Evolutionary conservation across 495 filamentous ascomycete species (phyloP).

Genomic region (Penicillium daleae): DNA sequence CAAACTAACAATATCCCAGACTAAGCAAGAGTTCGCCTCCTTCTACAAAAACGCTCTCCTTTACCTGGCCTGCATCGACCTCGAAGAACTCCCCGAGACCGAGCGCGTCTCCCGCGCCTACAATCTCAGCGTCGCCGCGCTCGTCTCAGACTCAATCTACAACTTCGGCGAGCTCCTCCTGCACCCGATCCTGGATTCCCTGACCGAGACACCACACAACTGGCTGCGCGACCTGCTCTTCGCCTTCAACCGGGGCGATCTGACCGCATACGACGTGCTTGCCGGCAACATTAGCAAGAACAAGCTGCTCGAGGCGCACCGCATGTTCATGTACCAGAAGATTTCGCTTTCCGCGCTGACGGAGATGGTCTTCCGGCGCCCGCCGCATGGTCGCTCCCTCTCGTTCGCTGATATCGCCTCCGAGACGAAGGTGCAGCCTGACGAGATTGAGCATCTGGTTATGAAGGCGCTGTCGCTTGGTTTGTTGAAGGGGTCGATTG

Average conservation of each 20-base stretch:
- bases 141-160: slow-evolving; percentile 94
- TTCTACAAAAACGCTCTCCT: slow-evolving; percentile 98
- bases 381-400: slow-evolving; percentile 93
- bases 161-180: slow-evolving; percentile 99
- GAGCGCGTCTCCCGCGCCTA: slow-evolving; percentile 85
- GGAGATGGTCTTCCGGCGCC: slow-evolving; percentile 93
- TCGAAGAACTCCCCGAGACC: slow-evolving; percentile 66
- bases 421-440: slow-evolving; percentile 87
- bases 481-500: slow-evolving; percentile 87
- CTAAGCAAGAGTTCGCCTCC: slow-evolving; percentile 85
- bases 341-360: slow-evolving; percentile 95
- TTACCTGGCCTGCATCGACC: slow-evolving; percentile 95
- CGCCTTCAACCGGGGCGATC: slow-evolving; percentile 95
- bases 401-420: slow-evolving; percentile 82
- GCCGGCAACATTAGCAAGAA: slow-evolving; percentile 76
- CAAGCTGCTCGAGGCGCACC: slow-evolving; percentile 76
- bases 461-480: slow-evolving; percentile 98
- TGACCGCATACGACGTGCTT: slow-evolving; percentile 82
- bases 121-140: slow-evolving; percentile 87
- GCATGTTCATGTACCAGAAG: slow-evolving; percentile 89
- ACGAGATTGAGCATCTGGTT: slow-evolving; percentile 95
- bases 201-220: slow-evolving; percentile 64
- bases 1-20: slow-evolving; percentile 40
- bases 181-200: slow-evolving; percentile 90
- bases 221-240: slow-evolving; percentile 96